phyloP scores from a whole-genome alignment of 2,329 filamentous ascomycete species.

The Gliomastix tumulicola region DNA sequence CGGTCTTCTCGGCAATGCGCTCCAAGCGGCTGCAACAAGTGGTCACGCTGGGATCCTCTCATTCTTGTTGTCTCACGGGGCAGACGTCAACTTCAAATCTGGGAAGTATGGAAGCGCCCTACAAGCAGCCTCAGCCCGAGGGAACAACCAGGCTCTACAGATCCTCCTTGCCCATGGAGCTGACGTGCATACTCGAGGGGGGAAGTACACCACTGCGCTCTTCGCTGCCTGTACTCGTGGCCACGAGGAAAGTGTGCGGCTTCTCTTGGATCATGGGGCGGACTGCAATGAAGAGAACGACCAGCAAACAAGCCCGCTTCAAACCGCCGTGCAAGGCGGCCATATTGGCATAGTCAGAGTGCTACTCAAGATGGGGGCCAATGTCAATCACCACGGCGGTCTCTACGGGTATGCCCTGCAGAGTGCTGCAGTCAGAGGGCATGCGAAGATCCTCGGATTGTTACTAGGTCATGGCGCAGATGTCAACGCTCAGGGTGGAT shows the following conservation, averaged over 20 bases:
- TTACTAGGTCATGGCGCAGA: neutral
- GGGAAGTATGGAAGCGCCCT: neutral
- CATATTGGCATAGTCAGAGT: neutral
- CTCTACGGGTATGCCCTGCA: neutral
- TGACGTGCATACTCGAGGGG: neutral
- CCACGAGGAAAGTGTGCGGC: neutral
- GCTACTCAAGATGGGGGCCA: neutral
- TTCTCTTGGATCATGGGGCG: neutral
- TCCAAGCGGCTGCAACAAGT: neutral
- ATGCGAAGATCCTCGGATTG: neutral
- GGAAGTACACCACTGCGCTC: neutral
- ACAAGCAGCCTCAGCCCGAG: neutral
- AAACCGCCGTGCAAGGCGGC: neutral
- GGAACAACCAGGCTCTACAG: neutral
- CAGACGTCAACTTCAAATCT: neutral
- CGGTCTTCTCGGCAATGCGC: neutral
- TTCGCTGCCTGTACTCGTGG: neutral
- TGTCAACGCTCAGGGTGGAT: neutral
- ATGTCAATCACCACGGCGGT: neutral
- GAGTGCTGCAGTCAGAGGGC: neutral
- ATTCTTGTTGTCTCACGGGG: neutral
- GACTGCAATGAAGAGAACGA: neutral
- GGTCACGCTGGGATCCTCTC: neutral
- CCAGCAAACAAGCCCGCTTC: neutral
- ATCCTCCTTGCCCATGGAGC: neutral